Evolutionary conservation across 2,329 filamentous ascomycete genomes (phyloP).

Genomic region (Pseudogymnoascus sp.): DNA sequence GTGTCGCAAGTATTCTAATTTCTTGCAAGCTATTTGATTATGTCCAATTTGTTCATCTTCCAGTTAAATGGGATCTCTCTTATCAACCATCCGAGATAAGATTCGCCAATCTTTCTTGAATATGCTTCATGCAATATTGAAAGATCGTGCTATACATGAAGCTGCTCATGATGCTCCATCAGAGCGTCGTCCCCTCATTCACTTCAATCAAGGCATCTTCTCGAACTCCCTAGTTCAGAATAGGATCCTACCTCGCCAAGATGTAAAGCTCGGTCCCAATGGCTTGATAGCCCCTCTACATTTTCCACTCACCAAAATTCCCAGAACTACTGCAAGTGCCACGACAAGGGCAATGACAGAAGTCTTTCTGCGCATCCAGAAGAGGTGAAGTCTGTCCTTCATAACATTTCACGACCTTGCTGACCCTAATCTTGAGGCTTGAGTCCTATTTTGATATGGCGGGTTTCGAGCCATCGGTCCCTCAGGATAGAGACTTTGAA

Average conservation of each 20-base stretch:
- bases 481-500: neutral
- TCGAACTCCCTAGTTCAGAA: neutral
- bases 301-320: neutral
- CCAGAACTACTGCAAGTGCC: neutral
- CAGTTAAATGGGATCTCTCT: neutral
- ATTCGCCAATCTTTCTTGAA: neutral
- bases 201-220: neutral
- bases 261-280: neutral
- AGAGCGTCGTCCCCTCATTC: neutral
- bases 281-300: neutral
- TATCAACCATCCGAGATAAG: neutral
- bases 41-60: neutral
- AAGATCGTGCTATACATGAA: neutral
- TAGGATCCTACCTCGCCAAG: neutral
- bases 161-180: neutral
- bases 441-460: neutral
- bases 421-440: neutral
- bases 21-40: neutral
- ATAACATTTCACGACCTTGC: neutral
- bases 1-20: neutral
- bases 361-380: neutral
- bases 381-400: neutral
- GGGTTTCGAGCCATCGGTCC: neutral
- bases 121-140: neutral
- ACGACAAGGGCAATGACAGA: neutral